A percentile compares a stretch with the other conserved stretches of the same genome.
Conservation (phyloP, 805 yeast species). For the Wickerhamiella spandovensis region DNA sequence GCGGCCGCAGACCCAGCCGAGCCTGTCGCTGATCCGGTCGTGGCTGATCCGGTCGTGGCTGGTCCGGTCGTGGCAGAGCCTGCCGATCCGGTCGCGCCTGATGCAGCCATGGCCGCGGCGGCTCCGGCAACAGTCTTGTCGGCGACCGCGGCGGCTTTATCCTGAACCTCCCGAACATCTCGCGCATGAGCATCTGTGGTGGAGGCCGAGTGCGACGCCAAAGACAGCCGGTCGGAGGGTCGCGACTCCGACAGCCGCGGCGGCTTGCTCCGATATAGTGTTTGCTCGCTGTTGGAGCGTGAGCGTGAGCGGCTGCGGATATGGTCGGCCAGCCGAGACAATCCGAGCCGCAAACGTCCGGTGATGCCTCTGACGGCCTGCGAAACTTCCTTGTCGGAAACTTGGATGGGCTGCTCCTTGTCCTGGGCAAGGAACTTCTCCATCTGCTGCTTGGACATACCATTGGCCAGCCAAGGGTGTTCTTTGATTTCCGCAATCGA, state of each 20-base stretch:
- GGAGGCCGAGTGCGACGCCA: neutral
- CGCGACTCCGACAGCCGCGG: neutral
- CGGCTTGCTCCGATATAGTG: neutral
- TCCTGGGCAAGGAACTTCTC: constrained; percentile 21
- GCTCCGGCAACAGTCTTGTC: too few species aligned
- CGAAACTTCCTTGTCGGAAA: constrained; percentile 54
- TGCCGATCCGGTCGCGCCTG: too few species aligned
- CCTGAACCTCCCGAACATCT: too few species aligned
- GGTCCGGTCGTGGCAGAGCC: too few species aligned
- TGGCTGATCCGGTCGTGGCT: too few species aligned
- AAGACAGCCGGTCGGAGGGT: neutral
- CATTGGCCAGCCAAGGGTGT: constrained; percentile 55
- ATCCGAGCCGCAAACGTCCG: constrained; percentile 40
- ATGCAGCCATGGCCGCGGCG: too few species aligned
- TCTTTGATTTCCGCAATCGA: constrained; percentile 58
- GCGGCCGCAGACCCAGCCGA: too few species aligned
- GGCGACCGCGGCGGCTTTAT: too few species aligned
- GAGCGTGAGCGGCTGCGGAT: constrained; percentile 8
- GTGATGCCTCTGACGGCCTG: constrained; percentile 79
- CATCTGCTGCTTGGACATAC: constrained; percentile 23
- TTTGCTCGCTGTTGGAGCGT: neutral
- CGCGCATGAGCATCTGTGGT: too few species aligned
- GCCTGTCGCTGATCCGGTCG: too few species aligned
- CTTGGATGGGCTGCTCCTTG: constrained; percentile 35
- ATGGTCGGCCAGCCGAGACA: constrained; percentile 19